Evolutionary conservation across 148 eudicot species (phyloP).

Genomic region (Cornus kousa): DNA sequence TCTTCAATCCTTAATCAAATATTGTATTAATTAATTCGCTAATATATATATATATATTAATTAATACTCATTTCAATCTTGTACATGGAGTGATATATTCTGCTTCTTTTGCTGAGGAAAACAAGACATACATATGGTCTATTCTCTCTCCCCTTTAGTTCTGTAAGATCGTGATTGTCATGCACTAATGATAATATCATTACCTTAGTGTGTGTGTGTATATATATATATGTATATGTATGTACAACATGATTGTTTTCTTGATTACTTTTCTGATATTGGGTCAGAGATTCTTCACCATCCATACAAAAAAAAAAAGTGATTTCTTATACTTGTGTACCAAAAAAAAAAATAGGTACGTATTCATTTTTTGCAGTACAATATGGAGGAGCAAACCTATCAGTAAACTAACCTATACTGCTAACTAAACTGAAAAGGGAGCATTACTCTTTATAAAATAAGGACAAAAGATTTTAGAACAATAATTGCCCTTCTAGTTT

Average conservation of each 20-base stretch:
- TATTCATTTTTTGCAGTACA: neutral
- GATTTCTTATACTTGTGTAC: neutral
- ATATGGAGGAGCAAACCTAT: too few species aligned
- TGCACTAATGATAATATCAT: neutral
- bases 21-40: neutral
- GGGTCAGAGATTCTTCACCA: neutral
- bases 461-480: too few species aligned
- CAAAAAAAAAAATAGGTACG: too few species aligned
- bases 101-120: too few species aligned
- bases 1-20: constrained; percentile 49
- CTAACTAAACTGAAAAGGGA: too few species aligned
- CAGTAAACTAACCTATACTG: too few species aligned
- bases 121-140: neutral
- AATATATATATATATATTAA: too few species aligned
- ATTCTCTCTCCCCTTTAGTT: too few species aligned
- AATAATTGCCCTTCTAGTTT: too few species aligned
- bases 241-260: neutral
- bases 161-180: neutral
- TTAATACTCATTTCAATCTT: neutral
- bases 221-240: too few species aligned
- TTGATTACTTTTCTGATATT: neutral
- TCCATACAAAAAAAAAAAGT: too few species aligned
- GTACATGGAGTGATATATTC: neutral
- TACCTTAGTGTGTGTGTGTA: neutral
- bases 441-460: too few species aligned